Base-by-base conservation (phyloP, 2,329 filamentous ascomycete genomes). In the Cryphonectria carpinicola region DNA sequence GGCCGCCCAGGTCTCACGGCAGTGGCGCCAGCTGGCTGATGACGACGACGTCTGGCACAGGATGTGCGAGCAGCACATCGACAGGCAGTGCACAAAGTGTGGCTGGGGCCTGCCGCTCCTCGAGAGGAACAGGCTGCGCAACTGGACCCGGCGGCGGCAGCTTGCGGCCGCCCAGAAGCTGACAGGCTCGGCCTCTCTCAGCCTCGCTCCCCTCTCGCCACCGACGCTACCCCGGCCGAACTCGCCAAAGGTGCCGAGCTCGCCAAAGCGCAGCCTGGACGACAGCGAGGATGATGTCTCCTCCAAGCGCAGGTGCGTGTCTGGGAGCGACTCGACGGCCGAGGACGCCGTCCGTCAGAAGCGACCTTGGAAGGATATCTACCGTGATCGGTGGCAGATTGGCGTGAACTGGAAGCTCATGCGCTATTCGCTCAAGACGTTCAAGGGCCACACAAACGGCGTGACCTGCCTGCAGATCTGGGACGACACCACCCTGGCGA, bases 331-430 rank as follows among this genome's bases (percentile, higher is more conserved):
- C 25, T 74, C 71, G 62, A 58, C 73, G 65, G 43, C 65, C 70
- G 70, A 41, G 60, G 70, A 37, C 60, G 37, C 70, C 41, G 1
- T 63, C 52, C 63, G 66, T 17, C 65, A 74, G 56, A 71, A 66
- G 83, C 83, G 94, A 41, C 94, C 92, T 0, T 99, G 96, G 96
- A 99, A 99, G 81, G 94, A 97, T 72, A 93, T 99, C 1, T 99
- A 99, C 83, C 93, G 94, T 74, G 95, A 98, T 79, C 89, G 80
- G 14, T 73, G 70, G 67, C 96, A 95, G 79, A 94, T 99, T 64
- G 95, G 96, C 66, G 96, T 92, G 72, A 98, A 98, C 80, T 99
- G 96, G 96, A 97, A 97, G 80, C 94, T 97, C 74, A 95, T 96
- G 4, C 90, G 95, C 52, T 98, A 92, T 82, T 91, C 91, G 8